phyloP scores from a whole-genome alignment of 2,329 filamentous ascomycete species.

The Pestalotiopsis sp. region DNA sequence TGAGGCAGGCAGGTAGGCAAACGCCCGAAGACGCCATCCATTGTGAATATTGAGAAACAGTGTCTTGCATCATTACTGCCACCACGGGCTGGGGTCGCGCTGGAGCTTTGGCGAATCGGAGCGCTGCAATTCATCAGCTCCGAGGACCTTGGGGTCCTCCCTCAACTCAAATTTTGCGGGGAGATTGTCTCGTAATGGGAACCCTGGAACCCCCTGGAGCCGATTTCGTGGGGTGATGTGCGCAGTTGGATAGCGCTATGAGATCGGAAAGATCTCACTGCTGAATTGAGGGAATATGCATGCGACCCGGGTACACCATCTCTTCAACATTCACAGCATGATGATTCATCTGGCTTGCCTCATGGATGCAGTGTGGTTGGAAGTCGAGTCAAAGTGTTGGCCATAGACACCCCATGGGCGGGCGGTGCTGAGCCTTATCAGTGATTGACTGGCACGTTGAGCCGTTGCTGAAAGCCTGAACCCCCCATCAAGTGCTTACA shows the following conservation, averaged over 20 bases:
- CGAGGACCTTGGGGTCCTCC: background rate
- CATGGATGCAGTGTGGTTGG: too few species aligned
- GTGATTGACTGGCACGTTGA: too few species aligned
- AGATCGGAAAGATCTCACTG: too few species aligned
- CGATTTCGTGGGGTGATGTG: conserved; percentile 16
- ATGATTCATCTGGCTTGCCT: too few species aligned
- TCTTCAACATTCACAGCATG: too few species aligned
- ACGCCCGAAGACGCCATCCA: conserved; percentile 26
- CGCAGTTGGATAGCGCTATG: conserved; percentile 7
- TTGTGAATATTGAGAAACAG: conserved; percentile 27
- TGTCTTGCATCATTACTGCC: conserved; percentile 13
- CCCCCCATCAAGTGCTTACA: background rate
- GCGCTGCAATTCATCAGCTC: conserved; percentile 27
- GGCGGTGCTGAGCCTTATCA: too few species aligned
- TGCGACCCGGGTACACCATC: too few species aligned
- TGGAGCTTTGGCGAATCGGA: conserved; percentile 27
- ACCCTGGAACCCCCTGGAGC: conserved; percentile 13
- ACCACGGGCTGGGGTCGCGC: conserved; percentile 1
- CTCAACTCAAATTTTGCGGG: background rate
- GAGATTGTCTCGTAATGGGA: background rate
- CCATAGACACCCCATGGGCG: too few species aligned
- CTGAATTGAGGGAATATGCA: too few species aligned
- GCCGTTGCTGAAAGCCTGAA: too few species aligned
- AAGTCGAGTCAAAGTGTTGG: too few species aligned
- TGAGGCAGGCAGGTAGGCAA: conserved; percentile 2